phyloP scores from a whole-genome alignment of 306 rosid genomes.

The Cicer chorassanicum region DNA sequence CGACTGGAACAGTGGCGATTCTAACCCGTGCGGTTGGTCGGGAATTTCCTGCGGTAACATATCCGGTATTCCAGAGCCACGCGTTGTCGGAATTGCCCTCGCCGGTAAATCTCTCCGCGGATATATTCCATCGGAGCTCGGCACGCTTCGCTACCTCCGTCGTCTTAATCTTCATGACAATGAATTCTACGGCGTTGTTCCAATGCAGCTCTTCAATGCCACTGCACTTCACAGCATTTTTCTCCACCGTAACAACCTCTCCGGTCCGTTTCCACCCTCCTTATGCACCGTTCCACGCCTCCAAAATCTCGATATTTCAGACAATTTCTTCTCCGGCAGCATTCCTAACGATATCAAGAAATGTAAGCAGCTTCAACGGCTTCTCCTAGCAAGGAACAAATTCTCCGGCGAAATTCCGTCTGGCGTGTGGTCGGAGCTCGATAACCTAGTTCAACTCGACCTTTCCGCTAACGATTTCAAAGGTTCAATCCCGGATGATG shows the following conservation, averaged over 20 bases:
- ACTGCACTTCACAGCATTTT: conserved; percentile 84
- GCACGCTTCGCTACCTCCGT: conserved; percentile 71
- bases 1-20: conserved; percentile 73
- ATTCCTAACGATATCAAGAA: conserved; percentile 53
- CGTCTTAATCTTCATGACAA: conserved; percentile 86
- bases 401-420: conserved; percentile 67
- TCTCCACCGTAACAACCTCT: conserved; percentile 88
- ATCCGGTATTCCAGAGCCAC: conserved; percentile 61
- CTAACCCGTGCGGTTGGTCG: conserved; percentile 76
- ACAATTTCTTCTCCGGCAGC: conserved; percentile 71
- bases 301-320: conserved; percentile 83
- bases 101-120: conserved; percentile 82
- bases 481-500: conserved; percentile 72
- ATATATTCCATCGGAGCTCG: conserved; percentile 86
- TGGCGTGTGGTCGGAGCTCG: conserved; percentile 67
- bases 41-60: conserved; percentile 80
- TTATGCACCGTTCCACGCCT: conserved; percentile 74
- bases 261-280: conserved; percentile 73
- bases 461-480: conserved; percentile 69
- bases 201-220: conserved; percentile 83
- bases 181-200: conserved; percentile 78
- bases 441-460: conserved; percentile 67
- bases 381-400: conserved; percentile 67
- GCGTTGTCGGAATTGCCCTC: conserved; percentile 81
- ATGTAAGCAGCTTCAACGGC: conserved; percentile 73